Base-by-base conservation (phyloP, 331 rosid species). In the Quercus lobata region DNA sequence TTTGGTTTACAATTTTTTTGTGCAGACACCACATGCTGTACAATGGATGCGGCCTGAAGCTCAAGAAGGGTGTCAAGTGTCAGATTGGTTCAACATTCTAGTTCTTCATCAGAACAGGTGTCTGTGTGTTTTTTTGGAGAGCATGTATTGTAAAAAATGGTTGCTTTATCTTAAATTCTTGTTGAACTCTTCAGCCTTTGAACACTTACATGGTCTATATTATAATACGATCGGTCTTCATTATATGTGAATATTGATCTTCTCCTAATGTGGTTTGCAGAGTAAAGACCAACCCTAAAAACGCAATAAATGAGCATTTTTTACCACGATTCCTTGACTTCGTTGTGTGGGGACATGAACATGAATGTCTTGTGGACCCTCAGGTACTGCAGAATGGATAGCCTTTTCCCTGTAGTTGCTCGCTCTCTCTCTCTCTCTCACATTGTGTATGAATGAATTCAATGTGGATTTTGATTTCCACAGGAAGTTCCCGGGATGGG, bases 401-500 rank as follows among this genome's bases (percentile, higher is more conserved):
- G 24, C 71, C 73, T 65, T 30, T 30, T 72, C 76, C 34, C 30
- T 34, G n/a, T 19, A 57, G 21, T 55, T 21, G 16, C 65, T 24
- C 44, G 6, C 65, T 24, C 44, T 53, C 27, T 41, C 55, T 62
- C 57, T 29, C 52, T 49, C 74, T 73, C 73, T 35, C 57, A 21
- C 61, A 1, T 49, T 3, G 18, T 15, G 5, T 49, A 18, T 49
- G 17, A 49, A 57, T 77, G 34, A 79, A 69, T 78, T 66, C 44
- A 62, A 73, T 69, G 41, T 85, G 74, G 78, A 55, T 76, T 29
- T 80, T 72, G 60, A 71, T 78, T 82, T 84, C 73, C 65, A 86
- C 87, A 96, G 99, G 99, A 96, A 88, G 96, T 96, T 88, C 91
- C 97, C 7, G 99, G 98, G 82, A 93, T 93, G 99, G 98, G 99